Base-by-base conservation (phyloP, 2,329 filamentous ascomycete species). In the Metarhizium humberi region DNA sequence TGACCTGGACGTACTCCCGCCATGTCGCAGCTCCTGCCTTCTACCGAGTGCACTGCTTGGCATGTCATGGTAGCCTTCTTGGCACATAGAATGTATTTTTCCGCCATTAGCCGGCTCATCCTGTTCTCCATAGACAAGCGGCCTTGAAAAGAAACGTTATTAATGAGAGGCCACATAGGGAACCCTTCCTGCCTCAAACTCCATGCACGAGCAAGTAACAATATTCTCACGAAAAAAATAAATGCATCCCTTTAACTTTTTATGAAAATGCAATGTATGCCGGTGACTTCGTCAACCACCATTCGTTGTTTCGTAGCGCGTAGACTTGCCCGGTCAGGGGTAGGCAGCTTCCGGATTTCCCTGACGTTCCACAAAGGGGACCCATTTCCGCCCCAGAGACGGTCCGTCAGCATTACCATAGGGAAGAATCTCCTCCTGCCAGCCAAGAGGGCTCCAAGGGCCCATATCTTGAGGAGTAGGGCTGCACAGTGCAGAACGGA, bases 401-500 rank as follows among this genome's bases (percentile, higher is more conserved):
- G 74, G 72, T n/a, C 70, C 68, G 52, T 77, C 74, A 20, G 68
- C 66, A 29, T 70, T 70, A 40, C 68, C 69, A 36, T 69, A 69
- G 1, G 66, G 60, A 14, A 69, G 50, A 36, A 72, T 61, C 57
- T 75, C 71, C 62, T 80, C 78, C 50, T 73, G 70, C 78, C 78
- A 80, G 55, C 77, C 77, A 42, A 80, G 64, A 1, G 71, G 69
- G 53, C 73, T 73, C 77, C 77, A 80, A 14, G 62, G 63, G 25
- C 74, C 72, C 32, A 71, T 65, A 49, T 70, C 66, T 16, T 66
- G 71, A 43, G 69, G 76, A 58, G 67, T 71, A 38, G 66, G 71
- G 57, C 62, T 73, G 54, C 63, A 69, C 14, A 71, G 73, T 56
- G 62, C 72, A 54, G 58, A 68, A 54, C 58, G 66, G 36, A 78